A percentile compares a stretch with the other conserved stretches of the same genome.
These are phyloP conservation scores for Fusarium metavorans DNA, from an alignment of 2,329 filamentous ascomycete species.

Conservation along the genomic window DNA sequence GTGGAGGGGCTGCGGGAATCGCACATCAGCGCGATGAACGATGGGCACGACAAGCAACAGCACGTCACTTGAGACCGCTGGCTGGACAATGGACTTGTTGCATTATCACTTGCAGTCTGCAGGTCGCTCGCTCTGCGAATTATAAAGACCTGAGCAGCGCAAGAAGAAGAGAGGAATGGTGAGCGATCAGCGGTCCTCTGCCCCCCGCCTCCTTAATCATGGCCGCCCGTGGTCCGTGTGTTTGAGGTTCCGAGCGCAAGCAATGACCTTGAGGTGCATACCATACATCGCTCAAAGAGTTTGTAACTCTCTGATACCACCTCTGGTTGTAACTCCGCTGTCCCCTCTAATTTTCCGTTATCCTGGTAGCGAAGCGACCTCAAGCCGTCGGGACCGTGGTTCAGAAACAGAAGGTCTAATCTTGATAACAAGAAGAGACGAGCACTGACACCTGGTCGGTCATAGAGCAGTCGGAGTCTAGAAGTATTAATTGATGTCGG, in stretches of 20 bases:
- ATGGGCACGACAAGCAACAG: constrained; percentile 8
- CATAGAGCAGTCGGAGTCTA: background rate
- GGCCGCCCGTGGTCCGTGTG: background rate
- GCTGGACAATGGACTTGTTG: constrained; percentile 17
- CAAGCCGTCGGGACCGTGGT: background rate
- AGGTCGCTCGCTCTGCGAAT: constrained; percentile 5
- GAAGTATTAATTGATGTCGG: background rate
- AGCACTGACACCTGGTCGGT: background rate
- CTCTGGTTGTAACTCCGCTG: constrained; percentile 2
- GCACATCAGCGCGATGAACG: background rate
- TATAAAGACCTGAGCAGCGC: background rate
- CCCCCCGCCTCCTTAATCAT: constrained; percentile 9
- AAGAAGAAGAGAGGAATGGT: background rate
- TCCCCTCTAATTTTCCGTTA: constrained; percentile 10
- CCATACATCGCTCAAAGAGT: background rate
- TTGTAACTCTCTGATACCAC: constrained; percentile 7
- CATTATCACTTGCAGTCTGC: constrained; percentile 27
- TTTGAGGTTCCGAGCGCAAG: constrained; percentile 5
- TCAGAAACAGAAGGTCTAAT: background rate
- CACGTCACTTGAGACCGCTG: constrained; percentile 9
- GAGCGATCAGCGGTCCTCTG: background rate
- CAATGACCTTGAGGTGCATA: constrained; percentile 1
- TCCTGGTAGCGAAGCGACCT: background rate
- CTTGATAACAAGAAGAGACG: background rate
- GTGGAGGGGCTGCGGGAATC: background rate